Base-by-base conservation (phyloP, 148 eudicot species). In the Chenopodium suecicum region DNA sequence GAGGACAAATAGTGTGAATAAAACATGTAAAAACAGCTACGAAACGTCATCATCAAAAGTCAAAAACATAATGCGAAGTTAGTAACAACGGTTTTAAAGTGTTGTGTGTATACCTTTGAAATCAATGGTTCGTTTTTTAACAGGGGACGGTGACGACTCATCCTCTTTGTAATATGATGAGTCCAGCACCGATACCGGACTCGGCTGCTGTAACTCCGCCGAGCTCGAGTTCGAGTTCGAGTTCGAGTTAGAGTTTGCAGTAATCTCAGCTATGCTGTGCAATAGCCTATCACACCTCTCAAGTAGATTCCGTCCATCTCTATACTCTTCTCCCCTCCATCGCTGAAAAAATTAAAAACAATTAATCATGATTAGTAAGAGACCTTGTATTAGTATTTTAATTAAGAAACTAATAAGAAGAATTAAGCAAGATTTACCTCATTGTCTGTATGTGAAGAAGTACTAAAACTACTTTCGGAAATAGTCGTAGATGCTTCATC, bases 171-270 rank as follows among this genome's bases (percentile, higher is more conserved):
- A 90, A 81, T 91, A 92, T 54, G 94, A 92, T 4, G 98, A 91
- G 89, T 97, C 99, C 0, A 97, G 92, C 54, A 97, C 99, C 10
- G 99, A 97, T 19, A 97, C 96, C 9, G 98, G 98, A 87, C 99
- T 97, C 79, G 97, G 95, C 73, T 92, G 94, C 81, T 89, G 97
- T 69, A 86, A 80, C 88, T 97, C 98, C 2, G 86, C 63, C 72
- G 82, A 79, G 77, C n/a, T 82, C 25, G 86, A 74, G 12, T 48
- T 47, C 2, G 60, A 81, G 76, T 78, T 85, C 23, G 23, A 23
- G 23, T 23, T 23, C 23, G 23, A 54, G 79, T 74, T 79, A 12
- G 88, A 81, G 76, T 78, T 85, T 0, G 86, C 84, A 0, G 81
- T 89, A 88, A 97, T 94, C 72, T 92, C 97, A 4, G 94, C 92